Conservation (phyloP, 805 yeast genomes). For the Hanseniaspora valbyensis region DNA sequence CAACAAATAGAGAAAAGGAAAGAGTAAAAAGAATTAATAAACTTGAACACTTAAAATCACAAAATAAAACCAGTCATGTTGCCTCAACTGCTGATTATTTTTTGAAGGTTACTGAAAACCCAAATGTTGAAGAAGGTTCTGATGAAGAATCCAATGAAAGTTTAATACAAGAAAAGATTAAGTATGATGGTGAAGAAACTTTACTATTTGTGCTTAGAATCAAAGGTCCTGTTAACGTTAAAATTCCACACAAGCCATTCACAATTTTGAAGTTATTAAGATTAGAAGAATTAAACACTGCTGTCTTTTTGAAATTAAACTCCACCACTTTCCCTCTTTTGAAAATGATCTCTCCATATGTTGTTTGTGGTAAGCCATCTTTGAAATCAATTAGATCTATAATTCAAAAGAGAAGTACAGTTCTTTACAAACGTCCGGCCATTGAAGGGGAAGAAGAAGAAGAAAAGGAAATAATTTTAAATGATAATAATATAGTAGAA, state of each 20-base stretch:
- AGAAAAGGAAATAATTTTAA: slow-evolving; percentile 40
- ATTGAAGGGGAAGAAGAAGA: slow-evolving; percentile 25
- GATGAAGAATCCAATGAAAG: slow-evolving; percentile 25
- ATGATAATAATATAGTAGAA: slow-evolving; percentile 66
- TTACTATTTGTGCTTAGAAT: slow-evolving; percentile 59
- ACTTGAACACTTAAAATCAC: slow-evolving; percentile 34
- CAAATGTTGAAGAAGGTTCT: slow-evolving; percentile 13
- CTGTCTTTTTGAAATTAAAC: slow-evolving; percentile 60
- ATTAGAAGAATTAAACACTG: slow-evolving; percentile 49
- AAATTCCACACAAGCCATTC: slow-evolving; percentile 53
- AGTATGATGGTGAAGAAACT: slow-evolving; percentile 36
- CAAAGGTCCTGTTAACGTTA: slow-evolving; percentile 52
- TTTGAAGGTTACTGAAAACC: slow-evolving; percentile 26
- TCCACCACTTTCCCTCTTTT: slow-evolving; percentile 50
- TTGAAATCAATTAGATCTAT: slow-evolving; percentile 58
- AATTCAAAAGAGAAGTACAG: slow-evolving; percentile 65
- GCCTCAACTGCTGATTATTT: slow-evolving; percentile 30
- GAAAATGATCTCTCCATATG: slow-evolving; percentile 59
- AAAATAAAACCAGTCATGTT: slow-evolving; percentile 22
- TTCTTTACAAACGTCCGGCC: slow-evolving; percentile 27
- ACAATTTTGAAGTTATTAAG: slow-evolving; percentile 52
- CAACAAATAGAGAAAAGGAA: slow-evolving; percentile 55
- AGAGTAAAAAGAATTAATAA: slow-evolving; percentile 55
- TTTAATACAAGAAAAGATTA: slow-evolving; percentile 27
- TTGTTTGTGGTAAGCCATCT: slow-evolving; percentile 67